These are phyloP conservation scores for Circinella umbellata DNA, from an alignment of 371 early-diverging fungal species.

Conservation along the genomic window DNA sequence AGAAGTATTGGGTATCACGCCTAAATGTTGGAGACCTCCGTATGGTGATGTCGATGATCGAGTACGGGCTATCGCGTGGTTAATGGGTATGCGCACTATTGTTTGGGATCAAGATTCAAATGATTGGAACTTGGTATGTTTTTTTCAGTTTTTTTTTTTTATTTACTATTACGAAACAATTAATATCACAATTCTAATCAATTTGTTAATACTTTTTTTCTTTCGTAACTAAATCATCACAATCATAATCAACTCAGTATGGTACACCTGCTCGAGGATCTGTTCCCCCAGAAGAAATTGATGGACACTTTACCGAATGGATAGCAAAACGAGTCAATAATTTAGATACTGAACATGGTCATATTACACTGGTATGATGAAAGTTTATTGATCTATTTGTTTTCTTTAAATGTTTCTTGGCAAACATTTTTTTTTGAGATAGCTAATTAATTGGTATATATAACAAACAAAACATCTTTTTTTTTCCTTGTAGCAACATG, in stretches of 20 bases:
- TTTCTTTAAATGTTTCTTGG: constrained; percentile 9
- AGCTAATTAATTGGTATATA: too few relatives aligned
- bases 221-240: too few relatives aligned
- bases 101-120: constrained; percentile 45
- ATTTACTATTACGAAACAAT: not conserved
- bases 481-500: constrained; percentile 41
- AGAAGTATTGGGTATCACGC: constrained; percentile 56
- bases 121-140: constrained; percentile 38
- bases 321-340: constrained; percentile 28
- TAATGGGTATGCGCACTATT: constrained; percentile 54
- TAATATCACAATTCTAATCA: too few relatives aligned
- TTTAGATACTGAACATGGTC: constrained; percentile 43
- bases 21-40: constrained; percentile 65
- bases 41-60: constrained; percentile 62
- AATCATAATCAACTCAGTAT: constrained; percentile 15
- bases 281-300: constrained; percentile 31
- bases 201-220: not conserved
- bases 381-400: not conserved
- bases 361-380: constrained; percentile 36
- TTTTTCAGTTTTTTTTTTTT: not conserved
- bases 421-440: not conserved
- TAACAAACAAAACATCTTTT: too few relatives aligned
- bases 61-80: constrained; percentile 57
- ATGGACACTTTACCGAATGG: constrained; percentile 46
- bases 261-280: constrained; percentile 32